These are phyloP conservation scores for Brasenia schreberi DNA, from an alignment of 164 flowering plant genomes.

Conservation along the genomic window DNA sequence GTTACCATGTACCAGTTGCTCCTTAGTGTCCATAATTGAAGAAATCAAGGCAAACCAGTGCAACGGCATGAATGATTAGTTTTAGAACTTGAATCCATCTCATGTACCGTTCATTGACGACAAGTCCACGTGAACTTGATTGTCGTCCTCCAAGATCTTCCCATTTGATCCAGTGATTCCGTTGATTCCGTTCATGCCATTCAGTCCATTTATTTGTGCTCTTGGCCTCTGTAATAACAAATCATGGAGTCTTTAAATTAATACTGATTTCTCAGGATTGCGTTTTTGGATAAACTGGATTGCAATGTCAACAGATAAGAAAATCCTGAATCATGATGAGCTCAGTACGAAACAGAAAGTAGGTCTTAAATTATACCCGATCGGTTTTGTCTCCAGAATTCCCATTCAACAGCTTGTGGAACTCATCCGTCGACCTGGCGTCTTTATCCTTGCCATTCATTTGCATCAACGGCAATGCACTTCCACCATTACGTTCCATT, in stretches of 20 bases:
- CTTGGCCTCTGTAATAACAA: conserved; percentile 46
- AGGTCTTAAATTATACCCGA: conserved; percentile 31
- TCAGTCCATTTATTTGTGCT: conserved; percentile 34
- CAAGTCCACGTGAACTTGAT: conserved; percentile 30
- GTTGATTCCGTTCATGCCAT: too few relatives aligned
- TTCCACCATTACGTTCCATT: conserved; percentile 57
- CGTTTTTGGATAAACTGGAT: too few relatives aligned
- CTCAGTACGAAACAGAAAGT: not conserved
- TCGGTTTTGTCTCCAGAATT: conserved; percentile 60
- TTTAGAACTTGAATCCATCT: too few relatives aligned
- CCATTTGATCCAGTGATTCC: conserved; percentile 13
- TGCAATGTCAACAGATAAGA: too few relatives aligned
- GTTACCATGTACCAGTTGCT: not conserved
- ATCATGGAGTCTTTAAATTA: not conserved
- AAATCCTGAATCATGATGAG: not conserved
- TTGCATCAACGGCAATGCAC: conserved; percentile 35
- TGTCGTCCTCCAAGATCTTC: conserved; percentile 54
- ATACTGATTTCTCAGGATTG: too few relatives aligned
- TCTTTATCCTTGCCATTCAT: conserved; percentile 63
- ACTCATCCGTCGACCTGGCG: conserved; percentile 56
- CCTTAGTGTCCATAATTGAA: not conserved
- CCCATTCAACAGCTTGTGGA: conserved; percentile 75
- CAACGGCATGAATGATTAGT: too few relatives aligned
- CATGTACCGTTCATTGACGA: conserved; percentile 40
- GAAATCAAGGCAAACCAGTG: too few relatives aligned